Evolutionary conservation across 106 monocot genomes (phyloP), one percentile per base, ranked within the genome.

Genomic region (Dendrobium huoshanense): DNA sequence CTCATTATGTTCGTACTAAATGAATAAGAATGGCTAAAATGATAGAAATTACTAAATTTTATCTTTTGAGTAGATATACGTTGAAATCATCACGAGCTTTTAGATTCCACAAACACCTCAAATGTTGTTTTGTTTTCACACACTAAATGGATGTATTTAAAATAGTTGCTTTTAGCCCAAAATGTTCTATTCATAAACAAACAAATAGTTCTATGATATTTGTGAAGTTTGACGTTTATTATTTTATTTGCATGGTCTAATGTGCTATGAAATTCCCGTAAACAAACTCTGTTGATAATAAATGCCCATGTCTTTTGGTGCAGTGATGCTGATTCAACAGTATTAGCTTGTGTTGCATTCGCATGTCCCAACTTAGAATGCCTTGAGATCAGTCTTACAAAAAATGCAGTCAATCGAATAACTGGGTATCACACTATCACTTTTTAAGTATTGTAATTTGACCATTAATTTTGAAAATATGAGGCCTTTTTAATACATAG

Each of bases 281-380:
- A 67, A 67, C 27, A 67, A 67, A 27, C 13, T 22, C 2, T 37
- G 24, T 70, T 33, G 1, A 70, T 40, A 37, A 70, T 70, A 37
- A 70, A 70, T 37, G 16, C 11, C 25, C 24, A 51, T n/a, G n/a
- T 70, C 15, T 56, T 81, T 82, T 86, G 19, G 29, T 91, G 85
- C 94, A 99, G 99, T 91, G 95, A 93, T 85, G 81, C 87, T 61
- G 91, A 95, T 87, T 84, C 90, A 22, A 93, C 93, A 0, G 78
- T 93, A 61, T 78, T 99, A 72, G 93, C 92, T 67, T 99, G 99
- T 77, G 85, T 99, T 89, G 95, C 93, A 67, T 99, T 95, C 79
- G 91, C 91, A 5, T 95, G 95, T 85, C 91, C 93, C 44, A 99
- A 89, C 78, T 87, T 99, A 24, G 88, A 99, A 84, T 78, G 67